Evolutionary conservation across 2,329 filamentous ascomycete genomes (phyloP), one percentile per base, ranked within the genome.

Genomic region (Fusarium sp.): DNA sequence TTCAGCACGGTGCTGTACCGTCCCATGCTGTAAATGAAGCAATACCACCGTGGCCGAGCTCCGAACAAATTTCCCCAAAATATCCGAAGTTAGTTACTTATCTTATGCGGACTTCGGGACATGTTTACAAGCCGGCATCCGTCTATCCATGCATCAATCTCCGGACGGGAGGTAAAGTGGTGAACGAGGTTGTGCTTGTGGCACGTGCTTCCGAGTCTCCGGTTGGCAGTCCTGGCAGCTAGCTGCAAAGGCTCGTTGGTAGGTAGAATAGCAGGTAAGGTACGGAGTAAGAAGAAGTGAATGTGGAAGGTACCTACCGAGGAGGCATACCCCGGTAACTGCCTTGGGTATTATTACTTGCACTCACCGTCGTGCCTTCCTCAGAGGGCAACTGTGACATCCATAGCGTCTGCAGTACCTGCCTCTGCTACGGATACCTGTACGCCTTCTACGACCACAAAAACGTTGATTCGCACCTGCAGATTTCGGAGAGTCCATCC

Each of bases 151-250:
- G 21, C 20, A 45, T 37, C 21, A 50, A 50, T 50, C 28, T 50
- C 47, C 47, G 47, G 30, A 50, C 30, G 21, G 16, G 28, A 48
- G 48, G 28, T 61, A 37, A 60, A 50, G 27, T 34, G 20, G 37
- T 60, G 37, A 53, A 43, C 34, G 28, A 63, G 20, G 32, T 46
- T n/a, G n/a, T n/a, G 56, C 27, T 28, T 20, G 32, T 50, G 46
- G 41, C 61, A 64, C 51, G 59, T 64, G 61, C 61, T 57, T 28
- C 59, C 43, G 42, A 48, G n/a, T 27, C 30, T 60, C n/a, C 49
- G 43, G 53, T 42, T 47, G 55, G 40, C 11, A 28, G 28, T 28
- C 28, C 28, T 28, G 28, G 28, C 42, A 64, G 20, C 25, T 50
- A 64, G 20, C 25, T 50, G 46, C 30, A 60, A 61, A 51, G 20